Evolutionary conservation across 768 basidiomycete genomes (phyloP), one percentile per base, ranked within the genome.

Genomic region (Agrocybe chaxingu): DNA sequence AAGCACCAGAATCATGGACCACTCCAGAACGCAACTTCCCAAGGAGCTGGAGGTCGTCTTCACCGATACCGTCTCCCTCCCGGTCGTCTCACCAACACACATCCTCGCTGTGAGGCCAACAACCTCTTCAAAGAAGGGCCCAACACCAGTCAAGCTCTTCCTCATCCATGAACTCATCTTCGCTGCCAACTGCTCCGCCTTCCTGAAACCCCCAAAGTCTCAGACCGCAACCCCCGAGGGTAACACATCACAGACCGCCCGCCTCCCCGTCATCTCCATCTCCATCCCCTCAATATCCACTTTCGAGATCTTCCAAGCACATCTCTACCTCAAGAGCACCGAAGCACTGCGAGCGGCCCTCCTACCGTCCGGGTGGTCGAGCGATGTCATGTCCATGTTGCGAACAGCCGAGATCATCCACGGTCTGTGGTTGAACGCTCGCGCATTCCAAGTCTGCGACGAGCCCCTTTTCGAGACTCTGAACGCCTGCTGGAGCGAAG

Each of bases 111-210:
- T 55, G 9, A 48, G 35, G 19, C 51, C 34, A 36, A 34, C n/a
- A 29, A 36, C 35, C 38, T 39, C 35, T 13, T 32, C 35, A 33
- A 41, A 33, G 16, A 13, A 24, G 39, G 19, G 44, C 35, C 2
- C 11, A 29, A 24, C 42, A 35, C 18, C 13, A 32, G 29, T 35
- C 32, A 36, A 35, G 4, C 37, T 57, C 5, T 61, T 48, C 47
- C 48, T 54, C 18, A 56, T 57, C 34, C 60, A 62, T 44, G 48
- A 53, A 13, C 44, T 56, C 35, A 46, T 58, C 32, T 57, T 59
- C 35, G 53, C 50, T 16, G 52, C 56, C 9, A 57, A 51, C 54
- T 62, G 60, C 47, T 48, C 43, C 16, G n/a, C n/a, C 4, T 51
- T 59, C 31, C 55, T 55, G 6, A 18, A 37, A 4, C 52, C 59